Evolutionary conservation across 495 filamentous ascomycete genomes (phyloP), one percentile per base, ranked within the genome.

Genomic region (Tetracladium setigerum): DNA sequence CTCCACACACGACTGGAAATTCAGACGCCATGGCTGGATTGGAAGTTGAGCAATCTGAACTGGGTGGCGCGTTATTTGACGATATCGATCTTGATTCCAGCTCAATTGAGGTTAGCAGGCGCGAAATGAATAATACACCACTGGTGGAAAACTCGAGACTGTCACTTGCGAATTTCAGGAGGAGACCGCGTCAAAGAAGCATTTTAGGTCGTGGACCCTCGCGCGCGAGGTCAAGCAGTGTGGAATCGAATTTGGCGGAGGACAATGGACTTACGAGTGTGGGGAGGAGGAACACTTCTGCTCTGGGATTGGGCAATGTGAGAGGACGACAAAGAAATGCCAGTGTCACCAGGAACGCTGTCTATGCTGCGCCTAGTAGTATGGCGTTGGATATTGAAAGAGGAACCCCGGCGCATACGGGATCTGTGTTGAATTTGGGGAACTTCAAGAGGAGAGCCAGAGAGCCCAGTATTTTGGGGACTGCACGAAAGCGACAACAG

Each of bases 401-500:
- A 38, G 58, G 51, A 4, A 53, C 49, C 19, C 46, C 52, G 19
- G 52, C 56, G n/a, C 35, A 49, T n/a, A 30, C 24, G 15, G 46
- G 38, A 30, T 52, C 51, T 32, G 46, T 43, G n/a, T 51, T 60
- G 35, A 57, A 46, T 17, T 17, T 52, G 19, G 58, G 61, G 54
- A 83, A 82, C 53, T 86, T 86, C 62, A 81, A 75, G 49, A 68
- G 77, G 31, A 68, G 82, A 47, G 69, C 80, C 13, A 69, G 82
- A 62, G 81, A 87, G 58, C 76, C 78, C 5, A 87, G 82, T 59
- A 76, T 87, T 45, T 63, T 87, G 12, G 74, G 78, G 14, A 79
- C 81, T 67, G 74, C 78, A 54, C 76, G 79, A 41, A 59, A 55
- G 22, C 59, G 63, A 1, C 70, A 75, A 33, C 70, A 76, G 44